Evolutionary conservation across 306 rosid species (phyloP), one percentile per base, ranked within the genome.

Genomic region (Dalbergia oliveri): DNA sequence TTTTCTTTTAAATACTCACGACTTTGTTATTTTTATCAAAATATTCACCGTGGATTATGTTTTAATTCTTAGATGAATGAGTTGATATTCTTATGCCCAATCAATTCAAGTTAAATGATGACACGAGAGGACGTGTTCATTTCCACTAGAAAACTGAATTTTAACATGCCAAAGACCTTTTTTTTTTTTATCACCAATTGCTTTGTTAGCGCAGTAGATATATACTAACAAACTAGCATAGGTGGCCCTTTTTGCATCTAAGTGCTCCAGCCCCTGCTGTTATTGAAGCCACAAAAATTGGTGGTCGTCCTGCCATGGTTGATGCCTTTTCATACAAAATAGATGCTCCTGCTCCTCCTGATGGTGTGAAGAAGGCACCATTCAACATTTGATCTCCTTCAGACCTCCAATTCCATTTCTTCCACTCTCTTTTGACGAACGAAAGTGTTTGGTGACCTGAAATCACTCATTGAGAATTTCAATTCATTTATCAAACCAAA

Each of bases 401-500:
- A 0, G 98, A 91, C 54, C 92, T 91, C 97, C 98, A 94, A 79
- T 92, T 92, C 98, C 97, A 94, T 0, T 79, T 87, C 79, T 82
- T 88, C 97, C 97, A 94, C 49, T 77, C 64, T 1, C 70, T 76
- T 13, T 61, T 34, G 86, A 65, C 62, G 94, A 83, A 15, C 80
- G 87, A 59, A 81, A 85, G 61, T 83, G 92, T 61, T 89, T 89
- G 0, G 98, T 88, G 0, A 94, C 82, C 96, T 93, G 81, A 79
- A 72, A 59, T 35, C 15, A 63, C 19, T 56, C 75, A 49, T 9
- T 57, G 16, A 21, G 41, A 35, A 5, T 56, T 45, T n/a, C 50
- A 33, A 8, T 16, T 66, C 33, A 14, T 53, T 15, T 26, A 70
- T 11, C 12, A 33, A 23, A 5, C 18, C 3, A 50, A 45, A 2